Percentiles rank a stretch among this genome's conserved stretches.
Conservation (phyloP, 1,284 basidiomycete genomes). For the Ganoderma multipileum region DNA sequence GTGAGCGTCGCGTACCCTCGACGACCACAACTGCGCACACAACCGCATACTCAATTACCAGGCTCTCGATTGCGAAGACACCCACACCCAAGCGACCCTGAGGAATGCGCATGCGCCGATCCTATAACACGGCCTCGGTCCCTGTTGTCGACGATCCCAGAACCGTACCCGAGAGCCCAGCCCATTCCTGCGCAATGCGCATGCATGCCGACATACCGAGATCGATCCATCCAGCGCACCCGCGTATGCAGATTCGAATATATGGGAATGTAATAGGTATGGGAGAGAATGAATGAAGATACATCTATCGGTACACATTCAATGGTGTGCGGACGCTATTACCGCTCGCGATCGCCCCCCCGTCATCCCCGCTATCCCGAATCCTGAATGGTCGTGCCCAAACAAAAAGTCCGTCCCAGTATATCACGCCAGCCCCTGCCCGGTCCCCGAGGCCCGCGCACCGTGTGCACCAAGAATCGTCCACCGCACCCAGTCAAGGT, state of each 20-base stretch:
- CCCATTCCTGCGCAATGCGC: neutral
- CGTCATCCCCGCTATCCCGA: neutral
- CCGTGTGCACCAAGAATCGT: neutral
- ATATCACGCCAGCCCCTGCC: neutral
- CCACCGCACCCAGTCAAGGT: too few relatives aligned
- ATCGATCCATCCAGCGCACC: neutral
- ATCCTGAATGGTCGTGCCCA: neutral
- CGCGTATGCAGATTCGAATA: neutral
- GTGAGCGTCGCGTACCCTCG: too few relatives aligned
- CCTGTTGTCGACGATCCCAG: too few relatives aligned
- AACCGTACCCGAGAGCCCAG: neutral
- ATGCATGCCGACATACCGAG: neutral
- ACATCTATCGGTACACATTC: slow-evolving; percentile 3
- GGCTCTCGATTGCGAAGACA: too few relatives aligned
- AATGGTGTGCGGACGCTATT: neutral
- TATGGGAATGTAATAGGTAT: neutral
- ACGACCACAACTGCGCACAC: too few relatives aligned
- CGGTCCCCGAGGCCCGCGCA: neutral
- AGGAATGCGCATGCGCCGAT: too few relatives aligned
- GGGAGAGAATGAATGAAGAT: neutral
- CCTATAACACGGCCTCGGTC: too few relatives aligned
- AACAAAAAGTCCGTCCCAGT: slow-evolving; percentile 4
- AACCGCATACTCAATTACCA: too few relatives aligned
- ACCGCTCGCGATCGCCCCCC: neutral
- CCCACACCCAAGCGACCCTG: too few relatives aligned